Evolutionary conservation across 352 stramenopile genomes (phyloP).

Genomic region (Phytophthora tentaculata): DNA sequence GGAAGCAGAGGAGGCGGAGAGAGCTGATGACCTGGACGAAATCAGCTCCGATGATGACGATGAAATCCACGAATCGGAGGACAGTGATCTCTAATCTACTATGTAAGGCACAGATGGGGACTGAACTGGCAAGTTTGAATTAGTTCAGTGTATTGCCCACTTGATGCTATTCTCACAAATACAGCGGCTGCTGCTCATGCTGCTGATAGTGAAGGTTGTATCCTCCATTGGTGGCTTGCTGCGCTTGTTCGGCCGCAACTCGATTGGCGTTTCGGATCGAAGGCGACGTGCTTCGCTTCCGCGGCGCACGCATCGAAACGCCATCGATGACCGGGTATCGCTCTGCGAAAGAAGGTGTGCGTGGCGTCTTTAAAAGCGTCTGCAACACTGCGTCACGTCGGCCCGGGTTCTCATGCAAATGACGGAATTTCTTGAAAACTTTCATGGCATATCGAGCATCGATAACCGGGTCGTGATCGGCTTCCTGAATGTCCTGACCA

Average conservation of each 20-base stretch:
- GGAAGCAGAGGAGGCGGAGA: conserved; percentile 34
- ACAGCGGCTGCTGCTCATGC: conserved; percentile 34
- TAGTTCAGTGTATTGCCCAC: conserved; percentile 13
- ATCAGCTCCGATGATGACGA: conserved; percentile 47
- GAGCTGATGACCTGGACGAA: conserved; percentile 44
- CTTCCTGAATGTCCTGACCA: conserved; percentile 83
- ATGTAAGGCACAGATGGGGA: background rate
- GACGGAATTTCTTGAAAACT: conserved; percentile 86
- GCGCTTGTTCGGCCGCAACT: conserved; percentile 32
- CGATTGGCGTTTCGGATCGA: conserved; percentile 42
- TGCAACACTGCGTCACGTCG: conserved; percentile 84
- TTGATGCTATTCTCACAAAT: conserved; percentile 38
- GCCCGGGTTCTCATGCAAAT: conserved; percentile 78
- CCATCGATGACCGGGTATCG: conserved; percentile 85
- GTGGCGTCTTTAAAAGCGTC: conserved; percentile 81
- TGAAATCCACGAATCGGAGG: conserved; percentile 53
- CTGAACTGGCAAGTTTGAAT: conserved; percentile 14
- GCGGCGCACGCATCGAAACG: conserved; percentile 75
- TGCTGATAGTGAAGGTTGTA: conserved; percentile 29
- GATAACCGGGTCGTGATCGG: conserved; percentile 86
- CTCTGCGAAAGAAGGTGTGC: conserved; percentile 84
- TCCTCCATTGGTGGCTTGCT: conserved; percentile 27
- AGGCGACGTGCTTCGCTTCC: conserved; percentile 59
- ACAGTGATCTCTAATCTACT: conserved; percentile 58
- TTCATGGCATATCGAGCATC: conserved; percentile 91